These are phyloP conservation scores for Vitis hybrid DNA, from an alignment of 177 flowering plant genomes.

Conservation along the genomic window DNA sequence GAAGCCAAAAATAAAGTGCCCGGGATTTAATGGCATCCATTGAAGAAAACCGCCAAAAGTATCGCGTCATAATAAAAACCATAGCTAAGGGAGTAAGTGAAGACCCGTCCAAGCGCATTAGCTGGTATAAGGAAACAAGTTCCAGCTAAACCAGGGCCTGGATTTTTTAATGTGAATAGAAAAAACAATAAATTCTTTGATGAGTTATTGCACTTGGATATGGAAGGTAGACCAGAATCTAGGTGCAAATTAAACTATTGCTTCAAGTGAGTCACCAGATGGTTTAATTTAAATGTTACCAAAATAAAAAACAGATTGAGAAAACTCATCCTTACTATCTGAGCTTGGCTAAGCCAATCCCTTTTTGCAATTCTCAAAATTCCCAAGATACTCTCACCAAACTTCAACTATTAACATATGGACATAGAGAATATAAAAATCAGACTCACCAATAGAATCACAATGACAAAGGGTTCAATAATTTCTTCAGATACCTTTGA, in stretches of 20 bases:
- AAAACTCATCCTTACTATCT: too few species aligned
- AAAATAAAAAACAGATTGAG: too few species aligned
- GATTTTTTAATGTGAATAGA: constrained; percentile 14
- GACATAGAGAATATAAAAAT: too few species aligned
- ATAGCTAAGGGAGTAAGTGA: constrained; percentile 7
- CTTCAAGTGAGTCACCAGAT: constrained; percentile 4
- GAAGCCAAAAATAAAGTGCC: neutral
- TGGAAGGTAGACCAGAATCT: neutral
- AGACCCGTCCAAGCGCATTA: constrained; percentile 16
- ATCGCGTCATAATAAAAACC: constrained; percentile 14
- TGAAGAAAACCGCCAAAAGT: constrained; percentile 14
- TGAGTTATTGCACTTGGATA: constrained; percentile 5
- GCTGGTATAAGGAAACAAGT: constrained; percentile 28
- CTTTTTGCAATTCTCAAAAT: too few species aligned
- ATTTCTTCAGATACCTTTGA: too few species aligned
- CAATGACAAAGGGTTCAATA: too few species aligned
- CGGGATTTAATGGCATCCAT: constrained; percentile 1
- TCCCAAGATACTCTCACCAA: too few species aligned
- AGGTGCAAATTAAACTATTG: neutral
- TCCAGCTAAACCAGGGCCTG: constrained; percentile 42
- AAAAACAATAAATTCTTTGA: constrained; percentile 10
- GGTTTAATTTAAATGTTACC: neutral
- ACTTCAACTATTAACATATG: too few species aligned
- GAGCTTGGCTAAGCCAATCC: too few species aligned
- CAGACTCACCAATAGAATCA: too few species aligned